Evolutionary conservation across 306 rosid species (phyloP).

Genomic region (Ormosia emarginata): DNA sequence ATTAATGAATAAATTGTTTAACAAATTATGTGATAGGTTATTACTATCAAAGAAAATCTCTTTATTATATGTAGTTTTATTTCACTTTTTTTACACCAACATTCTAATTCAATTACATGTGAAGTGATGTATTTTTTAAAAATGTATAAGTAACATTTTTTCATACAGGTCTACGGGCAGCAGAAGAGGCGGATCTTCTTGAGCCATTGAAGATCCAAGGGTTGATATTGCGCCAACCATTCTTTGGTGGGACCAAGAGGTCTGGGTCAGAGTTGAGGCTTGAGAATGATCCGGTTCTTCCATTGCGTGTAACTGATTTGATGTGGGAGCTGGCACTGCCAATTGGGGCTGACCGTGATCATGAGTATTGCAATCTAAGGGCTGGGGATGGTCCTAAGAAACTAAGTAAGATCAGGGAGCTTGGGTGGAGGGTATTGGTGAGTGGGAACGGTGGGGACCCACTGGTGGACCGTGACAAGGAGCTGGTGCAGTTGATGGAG

Average conservation of each 20-base stretch:
- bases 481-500: constrained; percentile 18
- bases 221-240: constrained; percentile 40
- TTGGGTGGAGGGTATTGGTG: constrained; percentile 35
- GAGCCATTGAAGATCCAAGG: constrained; percentile 36
- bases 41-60: too few relatives aligned
- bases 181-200: not conserved
- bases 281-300: not conserved
- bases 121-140: too few relatives aligned
- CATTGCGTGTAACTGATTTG: not conserved
- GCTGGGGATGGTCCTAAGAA: not conserved
- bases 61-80: too few relatives aligned
- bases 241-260: constrained; percentile 38
- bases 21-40: too few relatives aligned
- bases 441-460: constrained; percentile 41
- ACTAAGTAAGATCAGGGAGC: constrained; percentile 3
- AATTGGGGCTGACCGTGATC: constrained; percentile 33
- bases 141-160: too few relatives aligned
- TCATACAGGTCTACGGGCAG: constrained; percentile 30
- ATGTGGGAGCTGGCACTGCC: constrained; percentile 40
- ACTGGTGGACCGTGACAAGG: constrained; percentile 37
- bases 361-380: constrained; percentile 35
- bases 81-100: too few relatives aligned
- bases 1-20: too few relatives aligned
- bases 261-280: constrained; percentile 30
- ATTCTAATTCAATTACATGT: too few relatives aligned